A percentile compares a stretch with the other conserved stretches of the same genome.
phyloP scores from a whole-genome alignment of 2,329 filamentous ascomycete species.

The Colletotrichum brevisporum region DNA sequence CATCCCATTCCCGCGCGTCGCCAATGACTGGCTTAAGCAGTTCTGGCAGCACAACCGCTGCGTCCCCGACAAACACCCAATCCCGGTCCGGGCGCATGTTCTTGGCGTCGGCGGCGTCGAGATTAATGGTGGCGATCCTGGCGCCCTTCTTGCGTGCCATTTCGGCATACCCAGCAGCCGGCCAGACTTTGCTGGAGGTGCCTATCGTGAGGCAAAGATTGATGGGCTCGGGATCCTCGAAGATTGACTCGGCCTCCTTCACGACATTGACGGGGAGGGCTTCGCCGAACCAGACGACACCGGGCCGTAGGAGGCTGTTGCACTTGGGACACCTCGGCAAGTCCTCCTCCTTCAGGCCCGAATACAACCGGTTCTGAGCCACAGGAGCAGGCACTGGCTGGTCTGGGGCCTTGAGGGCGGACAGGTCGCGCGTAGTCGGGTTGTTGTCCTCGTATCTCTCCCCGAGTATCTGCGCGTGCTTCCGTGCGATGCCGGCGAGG shows the following conservation, averaged over 20 bases:
- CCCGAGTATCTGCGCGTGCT: slow-evolving; percentile 71
- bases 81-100: slow-evolving; percentile 18
- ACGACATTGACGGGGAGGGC: slow-evolving; percentile 65
- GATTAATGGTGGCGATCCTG: slow-evolving; percentile 74
- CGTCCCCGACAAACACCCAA: slow-evolving; percentile 42
- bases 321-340: slow-evolving; percentile 73
- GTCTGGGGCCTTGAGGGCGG: slow-evolving; percentile 29
- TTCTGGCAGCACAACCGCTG: slow-evolving; percentile 34
- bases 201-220: slow-evolving; percentile 79
- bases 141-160: slow-evolving; percentile 69
- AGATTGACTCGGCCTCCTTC: slow-evolving; percentile 65
- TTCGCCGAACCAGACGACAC: slow-evolving; percentile 80
- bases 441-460: slow-evolving; percentile 53
- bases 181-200: slow-evolving; percentile 74
- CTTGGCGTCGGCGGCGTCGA: slow-evolving; percentile 59
- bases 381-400: not conserved
- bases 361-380: slow-evolving; percentile 46
- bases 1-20: not conserved
- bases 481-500: slow-evolving; percentile 44
- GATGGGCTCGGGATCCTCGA: slow-evolving; percentile 59
- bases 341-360: slow-evolving; percentile 60
- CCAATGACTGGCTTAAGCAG: slow-evolving; percentile 36
- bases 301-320: slow-evolving; percentile 71
- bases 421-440: slow-evolving; percentile 30
- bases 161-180: slow-evolving; percentile 74